phyloP scores from a whole-genome alignment of 805 yeast genomes.

The Saccharomycopsis schoenii region DNA sequence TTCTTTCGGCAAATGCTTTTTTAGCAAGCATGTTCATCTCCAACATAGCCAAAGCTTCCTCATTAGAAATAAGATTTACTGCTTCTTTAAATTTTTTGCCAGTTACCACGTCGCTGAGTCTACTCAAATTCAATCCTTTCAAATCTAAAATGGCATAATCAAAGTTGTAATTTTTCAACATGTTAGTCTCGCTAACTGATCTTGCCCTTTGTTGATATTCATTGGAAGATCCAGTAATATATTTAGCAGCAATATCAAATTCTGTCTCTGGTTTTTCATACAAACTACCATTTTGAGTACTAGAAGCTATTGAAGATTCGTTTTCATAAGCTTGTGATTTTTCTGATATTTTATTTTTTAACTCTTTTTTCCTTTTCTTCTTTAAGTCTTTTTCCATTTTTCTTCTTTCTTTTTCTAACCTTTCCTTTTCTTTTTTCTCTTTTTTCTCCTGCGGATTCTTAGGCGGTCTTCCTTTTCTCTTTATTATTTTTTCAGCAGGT shows the following conservation, averaged over 20 bases:
- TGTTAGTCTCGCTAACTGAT: not conserved
- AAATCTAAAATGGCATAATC: not conserved
- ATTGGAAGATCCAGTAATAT: not conserved
- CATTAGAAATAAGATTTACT: not conserved
- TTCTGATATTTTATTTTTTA: not conserved
- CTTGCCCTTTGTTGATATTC: not conserved
- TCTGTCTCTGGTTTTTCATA: not conserved
- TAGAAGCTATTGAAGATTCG: not conserved
- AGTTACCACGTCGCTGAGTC: not conserved
- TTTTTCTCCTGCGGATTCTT: not conserved
- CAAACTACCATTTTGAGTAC: not conserved
- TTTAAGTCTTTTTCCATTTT: not conserved
- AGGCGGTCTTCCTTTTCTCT: not conserved
- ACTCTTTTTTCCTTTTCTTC: not conserved
- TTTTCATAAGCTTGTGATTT: not conserved
- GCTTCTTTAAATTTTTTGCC: not conserved
- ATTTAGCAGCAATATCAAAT: not conserved
- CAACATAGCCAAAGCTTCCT: not conserved
- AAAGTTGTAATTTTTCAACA: not conserved
- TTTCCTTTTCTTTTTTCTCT: not conserved
- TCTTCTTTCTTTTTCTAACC: not conserved
- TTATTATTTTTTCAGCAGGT: not conserved
- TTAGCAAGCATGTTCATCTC: not conserved
- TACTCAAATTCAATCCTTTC: not conserved
- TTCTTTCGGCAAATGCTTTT: not conserved